These are phyloP conservation scores for Salix brachista DNA, from an alignment of 345 rosid species.

Conservation along the genomic window DNA sequence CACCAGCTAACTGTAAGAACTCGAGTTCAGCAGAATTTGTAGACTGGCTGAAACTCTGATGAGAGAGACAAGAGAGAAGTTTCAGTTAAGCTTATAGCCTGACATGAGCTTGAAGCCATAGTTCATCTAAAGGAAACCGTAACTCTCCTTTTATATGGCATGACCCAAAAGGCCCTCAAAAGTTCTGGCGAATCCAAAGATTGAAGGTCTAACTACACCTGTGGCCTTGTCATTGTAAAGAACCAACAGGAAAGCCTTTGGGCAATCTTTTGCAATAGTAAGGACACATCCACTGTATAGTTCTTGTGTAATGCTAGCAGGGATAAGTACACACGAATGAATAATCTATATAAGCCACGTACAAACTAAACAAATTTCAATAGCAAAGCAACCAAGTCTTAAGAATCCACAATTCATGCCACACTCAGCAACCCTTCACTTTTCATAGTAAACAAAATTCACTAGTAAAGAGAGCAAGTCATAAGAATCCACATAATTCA, in stretches of 20 bases:
- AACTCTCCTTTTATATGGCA: background rate
- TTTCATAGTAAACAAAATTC: background rate
- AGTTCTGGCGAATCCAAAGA: background rate
- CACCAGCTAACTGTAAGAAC: background rate
- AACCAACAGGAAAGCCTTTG: background rate
- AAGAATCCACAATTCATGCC: background rate
- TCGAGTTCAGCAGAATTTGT: background rate
- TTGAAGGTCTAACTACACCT: background rate
- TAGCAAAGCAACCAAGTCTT: background rate
- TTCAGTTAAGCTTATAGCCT: background rate
- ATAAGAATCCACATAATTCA: background rate
- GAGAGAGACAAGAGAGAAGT: background rate
- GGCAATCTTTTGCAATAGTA: background rate
- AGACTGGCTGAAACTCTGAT: background rate
- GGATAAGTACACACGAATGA: background rate
- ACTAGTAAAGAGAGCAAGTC: background rate
- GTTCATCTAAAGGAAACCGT: background rate
- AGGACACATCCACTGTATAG: background rate
- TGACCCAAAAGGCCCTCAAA: background rate
- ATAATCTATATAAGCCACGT: background rate
- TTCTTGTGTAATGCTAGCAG: background rate
- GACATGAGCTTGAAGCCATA: background rate
- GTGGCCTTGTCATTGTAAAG: background rate
- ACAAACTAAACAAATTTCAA: background rate
- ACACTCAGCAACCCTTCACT: background rate